phyloP scores from a whole-genome alignment of 768 basidiomycete species.

The Suillus paluster region DNA sequence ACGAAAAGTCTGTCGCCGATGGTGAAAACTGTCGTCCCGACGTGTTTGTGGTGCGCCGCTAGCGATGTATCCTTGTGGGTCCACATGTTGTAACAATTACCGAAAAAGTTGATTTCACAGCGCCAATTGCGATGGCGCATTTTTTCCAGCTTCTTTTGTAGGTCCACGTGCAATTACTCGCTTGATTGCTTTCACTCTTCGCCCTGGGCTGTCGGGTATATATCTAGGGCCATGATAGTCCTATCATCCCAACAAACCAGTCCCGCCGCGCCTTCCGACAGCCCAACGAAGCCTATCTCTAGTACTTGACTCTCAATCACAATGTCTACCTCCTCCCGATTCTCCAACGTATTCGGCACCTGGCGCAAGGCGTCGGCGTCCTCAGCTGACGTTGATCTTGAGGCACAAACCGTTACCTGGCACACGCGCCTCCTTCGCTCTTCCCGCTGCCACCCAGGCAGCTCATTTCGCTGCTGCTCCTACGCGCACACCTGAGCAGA shows the following conservation, averaged over 20 bases:
- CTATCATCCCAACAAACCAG: conserved; percentile 7
- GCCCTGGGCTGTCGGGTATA: conserved; percentile 11
- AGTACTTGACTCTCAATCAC: conserved; percentile 1
- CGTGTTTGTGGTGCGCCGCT: neutral
- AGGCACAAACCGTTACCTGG: conserved; percentile 22
- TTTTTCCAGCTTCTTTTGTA: conserved; percentile 10
- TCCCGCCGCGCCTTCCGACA: neutral
- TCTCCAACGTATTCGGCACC: conserved; percentile 17
- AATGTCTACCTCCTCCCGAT: conserved; percentile 10
- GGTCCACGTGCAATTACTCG: conserved; percentile 14
- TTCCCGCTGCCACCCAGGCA: conserved; percentile 14
- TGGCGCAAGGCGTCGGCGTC: conserved; percentile 18
- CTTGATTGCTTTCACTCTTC: conserved; percentile 12
- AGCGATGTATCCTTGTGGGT: conserved; percentile 2
- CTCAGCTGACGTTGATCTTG: conserved; percentile 18
- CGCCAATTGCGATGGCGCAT: neutral
- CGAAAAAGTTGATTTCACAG: conserved; percentile 5
- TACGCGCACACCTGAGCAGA: conserved; percentile 8
- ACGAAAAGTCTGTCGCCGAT: neutral
- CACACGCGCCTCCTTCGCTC: conserved; percentile 1
- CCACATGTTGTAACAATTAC: conserved; percentile 5
- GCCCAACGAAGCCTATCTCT: neutral
- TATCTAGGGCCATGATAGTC: conserved; percentile 9
- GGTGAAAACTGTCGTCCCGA: neutral
- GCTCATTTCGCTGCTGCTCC: conserved; percentile 11